A percentile compares a stretch with the other conserved stretches of the same genome.
phyloP scores from a whole-genome alignment of 73 alveolate species.

The Paramecium octaurelia region DNA sequence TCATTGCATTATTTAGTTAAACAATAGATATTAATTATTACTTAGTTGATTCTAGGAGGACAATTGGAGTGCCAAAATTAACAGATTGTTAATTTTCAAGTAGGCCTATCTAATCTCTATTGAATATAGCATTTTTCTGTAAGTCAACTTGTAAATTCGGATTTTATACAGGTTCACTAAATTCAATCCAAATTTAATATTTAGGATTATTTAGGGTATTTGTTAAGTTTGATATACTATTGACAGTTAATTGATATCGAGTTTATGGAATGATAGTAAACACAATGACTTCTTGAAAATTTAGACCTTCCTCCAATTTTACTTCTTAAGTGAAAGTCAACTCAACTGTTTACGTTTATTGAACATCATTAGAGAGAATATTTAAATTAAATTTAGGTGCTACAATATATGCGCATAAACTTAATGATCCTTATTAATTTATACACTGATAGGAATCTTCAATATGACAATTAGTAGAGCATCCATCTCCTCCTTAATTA shows the following conservation, averaged over 20 bases:
- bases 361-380: background rate
- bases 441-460: background rate
- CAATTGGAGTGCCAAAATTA: background rate
- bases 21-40: background rate
- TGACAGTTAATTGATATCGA: background rate
- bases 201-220: background rate
- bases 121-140: background rate
- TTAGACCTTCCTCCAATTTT: background rate
- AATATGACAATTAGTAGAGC: background rate
- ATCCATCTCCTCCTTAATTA: background rate
- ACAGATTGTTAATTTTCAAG: background rate
- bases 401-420: background rate
- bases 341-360: background rate
- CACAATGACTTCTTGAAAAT: background rate
- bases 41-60: background rate
- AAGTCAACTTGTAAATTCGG: background rate
- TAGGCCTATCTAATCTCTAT: background rate
- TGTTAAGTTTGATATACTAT: background rate
- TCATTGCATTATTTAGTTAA: background rate
- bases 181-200: background rate
- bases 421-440: background rate
- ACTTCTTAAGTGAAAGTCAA: background rate
- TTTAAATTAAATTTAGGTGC: background rate
- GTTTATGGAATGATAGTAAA: background rate
- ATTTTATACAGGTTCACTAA: background rate